phyloP scores from a whole-genome alignment of 176 grass and related monocot genomes.

The Dactylis glomerata region DNA sequence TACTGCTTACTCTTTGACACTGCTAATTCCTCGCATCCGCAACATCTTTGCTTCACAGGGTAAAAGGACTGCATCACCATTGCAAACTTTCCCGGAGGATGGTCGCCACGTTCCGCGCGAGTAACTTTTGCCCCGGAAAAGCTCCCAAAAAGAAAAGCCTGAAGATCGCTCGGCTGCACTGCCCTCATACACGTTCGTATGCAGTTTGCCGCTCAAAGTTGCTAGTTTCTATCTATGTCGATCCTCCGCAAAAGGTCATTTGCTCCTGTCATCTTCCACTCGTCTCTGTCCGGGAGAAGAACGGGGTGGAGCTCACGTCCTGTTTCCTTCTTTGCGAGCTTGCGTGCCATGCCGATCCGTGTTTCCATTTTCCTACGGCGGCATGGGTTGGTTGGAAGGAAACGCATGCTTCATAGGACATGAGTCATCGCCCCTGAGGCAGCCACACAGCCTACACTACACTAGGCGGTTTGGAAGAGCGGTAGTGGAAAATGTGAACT shows the following conservation, averaged over 20 bases:
- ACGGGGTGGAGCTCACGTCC: slow-evolving; percentile 34
- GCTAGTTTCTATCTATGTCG: neutral
- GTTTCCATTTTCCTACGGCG: slow-evolving; percentile 7
- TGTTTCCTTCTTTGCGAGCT: slow-evolving; percentile 3
- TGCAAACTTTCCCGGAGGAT: slow-evolving; percentile 2
- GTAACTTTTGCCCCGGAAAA: slow-evolving; percentile 17
- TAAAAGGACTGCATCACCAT: neutral
- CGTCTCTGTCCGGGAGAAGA: slow-evolving; percentile 11
- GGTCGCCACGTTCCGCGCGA: slow-evolving; percentile 12
- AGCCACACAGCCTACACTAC: neutral
- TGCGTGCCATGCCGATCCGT: slow-evolving; percentile 7
- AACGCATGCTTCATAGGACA: neutral
- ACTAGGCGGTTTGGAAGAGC: neutral
- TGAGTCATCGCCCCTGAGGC: slow-evolving; percentile 31
- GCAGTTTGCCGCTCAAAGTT: slow-evolving; percentile 11
- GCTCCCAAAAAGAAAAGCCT: neutral
- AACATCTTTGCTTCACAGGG: neutral
- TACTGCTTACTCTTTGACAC: neutral
- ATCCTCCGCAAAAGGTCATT: slow-evolving; percentile 22
- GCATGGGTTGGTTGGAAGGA: neutral
- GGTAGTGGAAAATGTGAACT: neutral
- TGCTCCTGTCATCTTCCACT: slow-evolving; percentile 40
- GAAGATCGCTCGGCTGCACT: slow-evolving; percentile 4
- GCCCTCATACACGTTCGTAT: neutral
- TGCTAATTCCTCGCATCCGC: neutral